A percentile compares a stretch with the other conserved stretches of the same genome.
phyloP scores from a whole-genome alignment of 78 protist genomes.

The Dictyostelium intermedium region DNA sequence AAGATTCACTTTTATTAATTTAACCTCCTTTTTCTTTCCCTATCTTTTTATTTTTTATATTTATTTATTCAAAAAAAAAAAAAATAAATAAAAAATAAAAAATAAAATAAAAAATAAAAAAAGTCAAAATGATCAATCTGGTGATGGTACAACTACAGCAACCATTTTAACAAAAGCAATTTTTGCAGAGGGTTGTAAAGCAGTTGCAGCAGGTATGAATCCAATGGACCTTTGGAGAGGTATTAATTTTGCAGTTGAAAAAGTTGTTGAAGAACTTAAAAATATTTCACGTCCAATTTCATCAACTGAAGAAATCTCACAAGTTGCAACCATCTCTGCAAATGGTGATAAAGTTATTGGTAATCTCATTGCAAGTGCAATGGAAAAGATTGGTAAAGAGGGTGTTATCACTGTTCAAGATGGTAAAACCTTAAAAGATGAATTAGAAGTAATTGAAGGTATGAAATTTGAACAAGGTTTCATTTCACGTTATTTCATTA shows the following conservation, averaged over 20 bases:
- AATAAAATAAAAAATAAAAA: no score
- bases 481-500: constrained; percentile 97
- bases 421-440: constrained; percentile 97
- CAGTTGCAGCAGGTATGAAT: constrained; percentile 98
- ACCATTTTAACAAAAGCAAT: constrained; percentile 98
- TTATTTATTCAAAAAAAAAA: no score
- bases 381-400: constrained; percentile 98
- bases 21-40: no score
- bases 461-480: constrained; percentile 99
- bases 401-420: constrained; percentile 99
- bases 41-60: no score
- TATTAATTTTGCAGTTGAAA: constrained; percentile 93
- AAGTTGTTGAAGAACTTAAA: constrained; percentile 88
- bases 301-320: constrained; percentile 94
- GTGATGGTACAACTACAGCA: constrained; percentile 99
- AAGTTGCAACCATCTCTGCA: constrained; percentile 99
- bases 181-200: constrained; percentile 96
- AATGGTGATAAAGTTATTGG: constrained; percentile 98
- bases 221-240: constrained; percentile 98
- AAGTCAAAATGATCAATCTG: constrained; percentile 96
- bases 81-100: no score
- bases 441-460: constrained; percentile 98
- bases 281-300: constrained; percentile 90
- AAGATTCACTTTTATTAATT: no score
- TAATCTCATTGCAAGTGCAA: constrained; percentile 96